These are phyloP conservation scores for Avena sativa DNA, from an alignment of 176 grass and related monocot species.

Conservation along the genomic window DNA sequence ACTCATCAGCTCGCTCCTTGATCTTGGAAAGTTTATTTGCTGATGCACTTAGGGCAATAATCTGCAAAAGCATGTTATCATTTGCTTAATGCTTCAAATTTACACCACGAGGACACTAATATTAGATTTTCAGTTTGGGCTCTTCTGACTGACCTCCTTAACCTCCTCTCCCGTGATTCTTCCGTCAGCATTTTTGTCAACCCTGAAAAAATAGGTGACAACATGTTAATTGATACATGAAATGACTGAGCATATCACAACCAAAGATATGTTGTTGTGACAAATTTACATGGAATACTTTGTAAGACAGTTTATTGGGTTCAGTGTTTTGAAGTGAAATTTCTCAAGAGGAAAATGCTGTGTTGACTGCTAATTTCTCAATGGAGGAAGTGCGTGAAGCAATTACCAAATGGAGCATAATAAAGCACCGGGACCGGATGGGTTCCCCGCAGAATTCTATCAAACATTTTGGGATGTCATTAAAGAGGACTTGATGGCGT, in stretches of 20 bases:
- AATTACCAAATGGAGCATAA: too few species aligned
- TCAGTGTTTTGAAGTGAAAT: neutral
- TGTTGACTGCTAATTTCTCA: too few species aligned
- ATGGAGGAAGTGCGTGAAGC: too few species aligned
- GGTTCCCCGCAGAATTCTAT: too few species aligned
- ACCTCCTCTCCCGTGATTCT: conserved; percentile 85
- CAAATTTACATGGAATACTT: neutral
- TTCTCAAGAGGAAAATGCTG: conserved; percentile 6
- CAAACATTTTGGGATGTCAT: too few species aligned
- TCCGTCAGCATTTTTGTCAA: conserved; percentile 91
- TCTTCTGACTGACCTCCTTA: conserved; percentile 66
- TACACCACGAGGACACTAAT: conserved; percentile 8
- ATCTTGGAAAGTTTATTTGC: conserved; percentile 95
- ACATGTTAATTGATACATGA: conserved; percentile 7
- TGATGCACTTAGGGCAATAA: conserved; percentile 87
- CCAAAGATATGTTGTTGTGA: neutral
- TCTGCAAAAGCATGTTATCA: conserved; percentile 50
- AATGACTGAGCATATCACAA: conserved; percentile 9
- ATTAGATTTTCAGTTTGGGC: neutral
- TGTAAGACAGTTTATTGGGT: neutral
- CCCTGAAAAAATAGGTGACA: conserved; percentile 49
- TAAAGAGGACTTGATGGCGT: too few species aligned
- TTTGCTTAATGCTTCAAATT: conserved; percentile 4
- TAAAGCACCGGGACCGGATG: too few species aligned
- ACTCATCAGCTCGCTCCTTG: conserved; percentile 84